phyloP scores from a whole-genome alignment of 176 grass and related monocot species.

The Olyra latifolia region DNA sequence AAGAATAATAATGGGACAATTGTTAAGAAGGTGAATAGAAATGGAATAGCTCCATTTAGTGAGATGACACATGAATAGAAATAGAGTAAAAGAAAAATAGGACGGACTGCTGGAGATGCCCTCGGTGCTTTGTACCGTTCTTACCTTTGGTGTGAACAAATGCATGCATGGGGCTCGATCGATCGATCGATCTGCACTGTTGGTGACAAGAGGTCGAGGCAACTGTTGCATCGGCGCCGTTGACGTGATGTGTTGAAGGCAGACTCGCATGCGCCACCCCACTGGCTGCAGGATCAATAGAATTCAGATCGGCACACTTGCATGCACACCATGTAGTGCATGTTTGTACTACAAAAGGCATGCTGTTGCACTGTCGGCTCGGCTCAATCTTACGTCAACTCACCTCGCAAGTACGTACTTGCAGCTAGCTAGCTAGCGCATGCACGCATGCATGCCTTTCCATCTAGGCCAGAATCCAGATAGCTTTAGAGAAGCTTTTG shows the following conservation, averaged over 20 bases:
- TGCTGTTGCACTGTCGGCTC: background rate
- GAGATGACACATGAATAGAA: no score
- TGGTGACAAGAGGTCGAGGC: background rate
- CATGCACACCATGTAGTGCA: background rate
- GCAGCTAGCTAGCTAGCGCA: background rate
- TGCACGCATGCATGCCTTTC: background rate
- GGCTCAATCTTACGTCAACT: conserved; percentile 18
- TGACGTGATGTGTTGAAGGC: background rate
- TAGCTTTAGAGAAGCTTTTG: background rate
- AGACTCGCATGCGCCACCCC: background rate
- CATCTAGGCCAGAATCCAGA: no score
- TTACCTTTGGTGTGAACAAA: background rate
- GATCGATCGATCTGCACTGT: background rate
- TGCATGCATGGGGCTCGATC: background rate
- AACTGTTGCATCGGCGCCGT: conserved; percentile 4
- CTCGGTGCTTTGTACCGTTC: background rate
- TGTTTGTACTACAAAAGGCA: conserved; percentile 26
- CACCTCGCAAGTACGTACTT: background rate
- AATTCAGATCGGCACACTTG: background rate
- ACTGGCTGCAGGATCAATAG: background rate
- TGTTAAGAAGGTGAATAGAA: no score
- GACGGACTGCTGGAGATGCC: no score
- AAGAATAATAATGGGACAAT: no score
- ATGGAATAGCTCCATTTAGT: no score
- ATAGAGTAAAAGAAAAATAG: no score